Percentiles rank a stretch among this genome's conserved stretches.
Evolutionary conservation across 306 rosid species (phyloP).

Genomic region (Fagus crenata): DNA sequence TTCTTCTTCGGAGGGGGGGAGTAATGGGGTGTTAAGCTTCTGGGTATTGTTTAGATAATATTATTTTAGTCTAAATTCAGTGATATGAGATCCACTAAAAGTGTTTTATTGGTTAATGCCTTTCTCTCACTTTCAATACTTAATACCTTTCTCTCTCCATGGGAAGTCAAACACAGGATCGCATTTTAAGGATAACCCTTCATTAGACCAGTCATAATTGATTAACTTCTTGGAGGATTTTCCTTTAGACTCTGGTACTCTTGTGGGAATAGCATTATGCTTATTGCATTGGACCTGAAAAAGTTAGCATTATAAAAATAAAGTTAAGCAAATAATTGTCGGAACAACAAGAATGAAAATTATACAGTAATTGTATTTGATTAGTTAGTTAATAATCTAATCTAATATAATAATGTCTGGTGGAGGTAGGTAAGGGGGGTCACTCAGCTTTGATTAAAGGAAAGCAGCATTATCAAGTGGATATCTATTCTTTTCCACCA

Average conservation of each 20-base stretch:
- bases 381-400: neutral
- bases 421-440: constrained; percentile 18
- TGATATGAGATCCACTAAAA: no score
- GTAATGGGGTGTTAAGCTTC: no score
- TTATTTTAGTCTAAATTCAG: no score
- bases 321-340: no score
- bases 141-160: no score
- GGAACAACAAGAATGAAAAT: neutral
- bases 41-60: no score
- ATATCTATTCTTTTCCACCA: constrained; percentile 25
- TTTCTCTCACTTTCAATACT: no score
- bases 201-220: no score
- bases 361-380: neutral
- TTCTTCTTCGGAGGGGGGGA: no score
- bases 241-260: neutral
- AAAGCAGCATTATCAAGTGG: constrained; percentile 22
- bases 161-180: no score
- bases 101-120: no score
- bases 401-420: neutral
- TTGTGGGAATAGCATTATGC: neutral
- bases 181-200: no score
- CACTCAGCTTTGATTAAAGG: constrained; percentile 18
- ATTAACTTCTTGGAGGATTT: neutral
- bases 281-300: neutral
- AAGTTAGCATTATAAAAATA: neutral